Percentiles rank a stretch among this genome's conserved stretches.
Evolutionary conservation across 1,284 basidiomycete genomes (phyloP).

Genomic region (Phellopilus nigrolimitatus): DNA sequence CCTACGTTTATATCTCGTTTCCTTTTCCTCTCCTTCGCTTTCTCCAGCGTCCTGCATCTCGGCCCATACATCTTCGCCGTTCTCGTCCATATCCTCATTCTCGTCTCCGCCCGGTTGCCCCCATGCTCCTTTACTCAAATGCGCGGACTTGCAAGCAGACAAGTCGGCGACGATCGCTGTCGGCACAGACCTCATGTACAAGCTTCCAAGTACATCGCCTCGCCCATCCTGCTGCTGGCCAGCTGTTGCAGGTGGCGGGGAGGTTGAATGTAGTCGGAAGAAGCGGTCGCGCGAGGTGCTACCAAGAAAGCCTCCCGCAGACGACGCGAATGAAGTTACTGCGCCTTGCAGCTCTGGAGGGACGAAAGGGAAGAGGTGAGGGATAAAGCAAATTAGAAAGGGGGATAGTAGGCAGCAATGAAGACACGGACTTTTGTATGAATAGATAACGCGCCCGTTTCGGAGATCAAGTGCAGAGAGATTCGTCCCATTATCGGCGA

Average conservation of each 20-base stretch:
- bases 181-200: slow-evolving; percentile 63
- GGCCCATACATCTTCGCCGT: slow-evolving; percentile 42
- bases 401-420: too few relatives aligned
- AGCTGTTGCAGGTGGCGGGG: slow-evolving; percentile 45
- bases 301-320: slow-evolving; percentile 43
- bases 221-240: slow-evolving; percentile 56
- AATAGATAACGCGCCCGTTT: slow-evolving; percentile 65
- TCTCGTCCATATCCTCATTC: slow-evolving; percentile 26
- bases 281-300: slow-evolving; percentile 67
- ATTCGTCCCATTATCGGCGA: slow-evolving; percentile 67
- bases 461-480: slow-evolving; percentile 72
- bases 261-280: slow-evolving; percentile 67
- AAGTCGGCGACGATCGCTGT: slow-evolving; percentile 59
- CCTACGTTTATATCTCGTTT: not conserved
- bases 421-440: slow-evolving; percentile 67
- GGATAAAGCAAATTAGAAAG: too few relatives aligned
- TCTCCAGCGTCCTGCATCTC: slow-evolving; percentile 29
- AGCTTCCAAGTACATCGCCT: slow-evolving; percentile 62
- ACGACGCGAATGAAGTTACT: slow-evolving; percentile 55
- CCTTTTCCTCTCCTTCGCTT: slow-evolving; percentile 25
- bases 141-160: too few relatives aligned
- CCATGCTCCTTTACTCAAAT: slow-evolving; percentile 20
- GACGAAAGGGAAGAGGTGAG: slow-evolving; percentile 7
- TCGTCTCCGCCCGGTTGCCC: slow-evolving; percentile 10
- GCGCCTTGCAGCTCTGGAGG: slow-evolving; percentile 61